Evolutionary conservation across 2,329 filamentous ascomycete species (phyloP), one percentile per base, ranked within the genome.

Genomic region (Ceratocystis albifundus): DNA sequence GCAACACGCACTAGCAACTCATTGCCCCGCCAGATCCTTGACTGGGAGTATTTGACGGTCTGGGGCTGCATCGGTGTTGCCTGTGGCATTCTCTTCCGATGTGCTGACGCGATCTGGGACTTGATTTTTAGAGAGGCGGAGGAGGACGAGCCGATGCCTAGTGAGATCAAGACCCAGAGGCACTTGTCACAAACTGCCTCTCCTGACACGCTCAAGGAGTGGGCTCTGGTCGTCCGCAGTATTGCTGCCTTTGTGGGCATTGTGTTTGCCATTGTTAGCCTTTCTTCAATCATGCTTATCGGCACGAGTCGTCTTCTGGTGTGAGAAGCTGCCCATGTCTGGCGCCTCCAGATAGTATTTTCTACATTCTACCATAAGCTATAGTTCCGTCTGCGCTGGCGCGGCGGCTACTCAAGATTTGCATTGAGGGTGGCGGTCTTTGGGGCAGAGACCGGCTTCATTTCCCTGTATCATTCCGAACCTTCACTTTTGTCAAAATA

Each of bases 1-100:
- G 41, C 59, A 8, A 53, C 64, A 41, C 64, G 61, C 17, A 28
- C 32, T 15, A 44, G 62, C 28, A 41, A 50, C n/a, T 41, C 63
- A 30, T 25, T 59, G 30, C 25, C 30, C 3, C 53, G 63, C 36
- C 48, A 62, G 30, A 44, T 57, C 8, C 36, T 65, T 12, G 61
- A 80, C 68, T 87, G 85, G 83, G 76, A 78, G 55, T 96, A 96
- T 74, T 78, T 96, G 65, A 77, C 80, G 0, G 87, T 89, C 69
- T 99, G 94, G 93, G 94, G 91, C 0, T 71, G 87, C 8, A 86
- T 87, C 0, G 92, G 91, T 17, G 84, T 96, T 3, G 79, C 82
- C 0, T 77, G 96, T 28, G 94, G 94, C 4, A 87, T 85, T 67
- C 75, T 95, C 63, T 77, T 97, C 67, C 94, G 94, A 0, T 93